These are phyloP conservation scores for Umbelopsis sp. DNA, from an alignment of 371 early-diverging fungal species.

Conservation along the genomic window DNA sequence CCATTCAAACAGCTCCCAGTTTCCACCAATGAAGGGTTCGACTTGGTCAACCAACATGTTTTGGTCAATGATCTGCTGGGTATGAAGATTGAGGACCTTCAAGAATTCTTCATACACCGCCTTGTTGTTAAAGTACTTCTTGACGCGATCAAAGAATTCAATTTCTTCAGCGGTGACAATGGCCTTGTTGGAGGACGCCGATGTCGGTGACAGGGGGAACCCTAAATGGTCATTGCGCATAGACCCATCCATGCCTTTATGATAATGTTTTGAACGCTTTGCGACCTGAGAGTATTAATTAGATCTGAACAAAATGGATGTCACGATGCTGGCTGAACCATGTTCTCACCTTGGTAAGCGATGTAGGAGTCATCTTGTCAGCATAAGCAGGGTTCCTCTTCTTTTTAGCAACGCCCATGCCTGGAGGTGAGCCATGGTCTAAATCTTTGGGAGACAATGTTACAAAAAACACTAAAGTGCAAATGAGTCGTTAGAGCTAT, in stretches of 20 bases:
- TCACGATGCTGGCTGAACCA: background rate
- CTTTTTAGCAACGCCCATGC: background rate
- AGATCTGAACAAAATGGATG: background rate
- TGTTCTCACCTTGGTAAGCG: conserved; percentile 8
- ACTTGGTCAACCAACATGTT: conserved; percentile 83
- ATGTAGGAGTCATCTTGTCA: background rate
- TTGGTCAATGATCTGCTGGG: conserved; percentile 89
- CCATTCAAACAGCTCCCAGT: conserved; percentile 83
- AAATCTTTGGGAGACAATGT: background rate
- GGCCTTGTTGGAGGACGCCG: conserved; percentile 14
- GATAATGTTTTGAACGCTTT: conserved; percentile 17
- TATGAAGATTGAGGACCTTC: conserved; percentile 92
- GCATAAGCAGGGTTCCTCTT: background rate
- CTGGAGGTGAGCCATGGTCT: conserved; percentile 9
- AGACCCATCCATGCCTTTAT: conserved; percentile 12
- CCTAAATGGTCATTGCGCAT: conserved; percentile 5
- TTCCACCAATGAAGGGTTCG: conserved; percentile 73
- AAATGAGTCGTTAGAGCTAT: background rate
- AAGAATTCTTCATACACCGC: conserved; percentile 92
- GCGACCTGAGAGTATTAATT: conserved; percentile 8
- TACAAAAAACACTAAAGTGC: background rate
- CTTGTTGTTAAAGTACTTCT: conserved; percentile 78
- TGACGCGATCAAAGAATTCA: conserved; percentile 88
- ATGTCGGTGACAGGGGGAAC: background rate
- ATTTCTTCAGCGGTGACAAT: conserved; percentile 70